These are phyloP conservation scores for Umbilicus rupestris DNA, from an alignment of 164 flowering plant species.

Conservation along the genomic window DNA sequence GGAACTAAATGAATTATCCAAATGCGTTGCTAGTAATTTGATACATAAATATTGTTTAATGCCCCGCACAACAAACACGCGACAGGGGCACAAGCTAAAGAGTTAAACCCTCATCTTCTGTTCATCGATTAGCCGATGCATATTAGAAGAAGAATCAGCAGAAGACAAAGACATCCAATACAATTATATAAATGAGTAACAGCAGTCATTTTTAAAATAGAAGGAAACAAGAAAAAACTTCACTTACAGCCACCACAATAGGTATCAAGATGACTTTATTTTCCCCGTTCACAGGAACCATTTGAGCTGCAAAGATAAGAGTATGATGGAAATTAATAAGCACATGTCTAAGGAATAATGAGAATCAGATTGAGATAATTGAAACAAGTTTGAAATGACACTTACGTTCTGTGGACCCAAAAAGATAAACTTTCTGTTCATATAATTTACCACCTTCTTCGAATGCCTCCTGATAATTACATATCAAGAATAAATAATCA, in stretches of 20 bases:
- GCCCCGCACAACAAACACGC: too few relatives aligned
- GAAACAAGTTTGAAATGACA: conserved; percentile 1
- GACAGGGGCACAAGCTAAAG: too few relatives aligned
- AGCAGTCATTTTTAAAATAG: not conserved
- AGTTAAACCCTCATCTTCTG: too few relatives aligned
- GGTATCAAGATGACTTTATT: conserved; percentile 53
- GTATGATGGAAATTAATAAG: not conserved
- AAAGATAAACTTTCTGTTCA: conserved; percentile 75
- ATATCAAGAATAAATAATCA: not conserved
- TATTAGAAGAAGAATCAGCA: too few relatives aligned
- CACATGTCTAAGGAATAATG: not conserved
- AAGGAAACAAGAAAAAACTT: not conserved
- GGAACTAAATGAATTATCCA: too few relatives aligned
- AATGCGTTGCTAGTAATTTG: too few relatives aligned
- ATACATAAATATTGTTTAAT: too few relatives aligned
- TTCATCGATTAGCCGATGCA: too few relatives aligned
- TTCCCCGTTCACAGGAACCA: conserved; percentile 49
- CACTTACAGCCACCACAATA: conserved; percentile 90
- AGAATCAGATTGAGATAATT: not conserved
- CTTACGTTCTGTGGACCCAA: conserved; percentile 92
- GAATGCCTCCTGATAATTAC: conserved; percentile 59
- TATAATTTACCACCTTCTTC: conserved; percentile 80
- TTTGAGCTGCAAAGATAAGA: conserved; percentile 60
- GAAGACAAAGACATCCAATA: too few relatives aligned
- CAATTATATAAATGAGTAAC: too few relatives aligned